phyloP scores from a whole-genome alignment of 179 eudicot genomes.

The Corrigiola litoralis region DNA sequence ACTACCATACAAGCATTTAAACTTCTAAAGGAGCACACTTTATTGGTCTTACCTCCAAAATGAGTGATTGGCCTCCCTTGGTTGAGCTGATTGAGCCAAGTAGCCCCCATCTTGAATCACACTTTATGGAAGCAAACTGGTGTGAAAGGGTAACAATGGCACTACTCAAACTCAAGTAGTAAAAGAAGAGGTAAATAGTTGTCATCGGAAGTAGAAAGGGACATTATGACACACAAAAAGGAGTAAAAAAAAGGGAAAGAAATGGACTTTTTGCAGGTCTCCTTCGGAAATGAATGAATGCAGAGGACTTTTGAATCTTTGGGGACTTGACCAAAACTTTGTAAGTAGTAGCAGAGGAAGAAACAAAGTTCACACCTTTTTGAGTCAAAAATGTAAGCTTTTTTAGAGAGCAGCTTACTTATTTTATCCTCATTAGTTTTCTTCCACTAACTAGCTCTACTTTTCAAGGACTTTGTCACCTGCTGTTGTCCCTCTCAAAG shows the following conservation, averaged over 20 bases:
- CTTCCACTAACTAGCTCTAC: slow-evolving; percentile 2
- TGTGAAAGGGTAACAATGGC: not conserved
- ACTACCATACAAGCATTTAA: slow-evolving; percentile 8
- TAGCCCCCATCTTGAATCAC: slow-evolving; percentile 10
- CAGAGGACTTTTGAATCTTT: not conserved
- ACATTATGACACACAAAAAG: no score
- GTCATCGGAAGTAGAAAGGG: not conserved
- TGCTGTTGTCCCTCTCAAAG: slow-evolving; percentile 7
- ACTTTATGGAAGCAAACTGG: not conserved
- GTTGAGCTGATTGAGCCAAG: slow-evolving; percentile 23
- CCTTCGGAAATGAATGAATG: not conserved
- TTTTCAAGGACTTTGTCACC: no score
- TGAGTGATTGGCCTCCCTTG: slow-evolving; percentile 12
- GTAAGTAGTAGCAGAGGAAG: slow-evolving; percentile 5
- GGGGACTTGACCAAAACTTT: slow-evolving; percentile 11
- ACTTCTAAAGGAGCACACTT: slow-evolving; percentile 11
- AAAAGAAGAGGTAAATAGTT: no score
- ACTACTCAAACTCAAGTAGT: no score
- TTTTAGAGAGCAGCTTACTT: not conserved
- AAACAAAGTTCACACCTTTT: slow-evolving; percentile 25
- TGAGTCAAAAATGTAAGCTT: slow-evolving; percentile 11
- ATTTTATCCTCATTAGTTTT: not conserved
- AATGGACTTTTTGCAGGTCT: not conserved
- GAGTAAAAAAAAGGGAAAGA: not conserved
- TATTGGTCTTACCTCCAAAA: slow-evolving; percentile 38